Evolutionary conservation across 768 basidiomycete species (phyloP).

Genomic region (Pleurotus cornucopiae): DNA sequence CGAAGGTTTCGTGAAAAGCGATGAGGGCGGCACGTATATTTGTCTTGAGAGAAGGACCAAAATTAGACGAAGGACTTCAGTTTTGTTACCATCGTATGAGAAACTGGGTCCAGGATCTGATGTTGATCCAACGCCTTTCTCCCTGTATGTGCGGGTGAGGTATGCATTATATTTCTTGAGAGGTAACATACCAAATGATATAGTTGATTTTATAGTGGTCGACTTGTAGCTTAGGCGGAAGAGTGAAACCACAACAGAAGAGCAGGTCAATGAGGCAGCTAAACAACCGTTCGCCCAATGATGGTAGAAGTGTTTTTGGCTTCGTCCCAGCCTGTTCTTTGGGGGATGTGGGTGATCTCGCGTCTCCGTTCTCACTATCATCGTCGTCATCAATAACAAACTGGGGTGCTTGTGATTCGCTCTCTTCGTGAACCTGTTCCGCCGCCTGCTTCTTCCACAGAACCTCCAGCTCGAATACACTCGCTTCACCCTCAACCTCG

Average conservation of each 20-base stretch:
- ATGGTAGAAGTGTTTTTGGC: constrained; percentile 44
- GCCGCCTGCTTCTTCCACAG: constrained; percentile 74
- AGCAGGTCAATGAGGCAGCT: constrained; percentile 78
- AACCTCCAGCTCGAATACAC: constrained; percentile 71
- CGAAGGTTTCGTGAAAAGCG: constrained; percentile 69
- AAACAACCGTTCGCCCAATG: constrained; percentile 77
- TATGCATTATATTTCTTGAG: not conserved
- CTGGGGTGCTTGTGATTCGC: constrained; percentile 39
- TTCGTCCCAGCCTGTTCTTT: not conserved
- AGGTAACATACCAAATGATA: constrained; percentile 68
- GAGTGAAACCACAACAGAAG: constrained; percentile 92
- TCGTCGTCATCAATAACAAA: constrained; percentile 91
- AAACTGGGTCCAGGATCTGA: constrained; percentile 61
- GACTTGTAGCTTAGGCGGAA: constrained; percentile 72
- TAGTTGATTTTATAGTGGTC: constrained; percentile 83
- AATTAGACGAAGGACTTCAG: constrained; percentile 85
- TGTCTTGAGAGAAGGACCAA: constrained; percentile 87
- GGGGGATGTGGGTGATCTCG: constrained; percentile 12
- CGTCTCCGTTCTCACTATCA: constrained; percentile 37
- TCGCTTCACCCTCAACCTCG: constrained; percentile 69
- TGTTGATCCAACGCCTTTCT: constrained; percentile 92
- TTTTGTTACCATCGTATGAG: constrained; percentile 74
- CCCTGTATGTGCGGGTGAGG: constrained; percentile 46
- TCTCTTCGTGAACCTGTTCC: constrained; percentile 18
- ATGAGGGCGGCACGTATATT: constrained; percentile 74